Evolutionary conservation across 2,329 filamentous ascomycete species (phyloP).

Genomic region (Lecanicillium sp.): DNA sequence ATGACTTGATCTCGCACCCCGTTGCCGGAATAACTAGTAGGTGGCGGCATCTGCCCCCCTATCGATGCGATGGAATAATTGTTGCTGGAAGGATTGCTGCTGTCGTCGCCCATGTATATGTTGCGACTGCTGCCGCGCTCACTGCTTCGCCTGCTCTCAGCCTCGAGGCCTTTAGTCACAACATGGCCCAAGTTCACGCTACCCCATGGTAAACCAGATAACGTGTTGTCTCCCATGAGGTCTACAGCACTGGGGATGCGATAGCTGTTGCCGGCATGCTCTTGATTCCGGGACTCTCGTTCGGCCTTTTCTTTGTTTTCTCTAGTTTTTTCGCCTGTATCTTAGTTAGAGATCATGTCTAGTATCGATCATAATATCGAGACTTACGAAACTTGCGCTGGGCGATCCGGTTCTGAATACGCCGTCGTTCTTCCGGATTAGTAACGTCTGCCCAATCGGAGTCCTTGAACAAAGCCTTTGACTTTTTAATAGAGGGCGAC

Average conservation of each 20-base stretch:
- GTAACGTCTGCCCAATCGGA: conserved; percentile 66
- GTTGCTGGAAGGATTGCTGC: conserved; percentile 22
- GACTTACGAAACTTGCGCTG: conserved; percentile 68
- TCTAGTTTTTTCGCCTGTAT: conserved; percentile 61
- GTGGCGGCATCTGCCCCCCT: conserved; percentile 23
- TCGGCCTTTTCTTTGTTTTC: conserved; percentile 61
- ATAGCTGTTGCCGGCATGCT: conserved; percentile 60
- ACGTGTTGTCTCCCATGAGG: conserved; percentile 42
- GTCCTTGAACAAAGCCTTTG: conserved; percentile 36
- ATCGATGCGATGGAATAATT: conserved; percentile 14
- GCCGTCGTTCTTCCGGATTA: conserved; percentile 64
- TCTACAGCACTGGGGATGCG: conserved; percentile 53
- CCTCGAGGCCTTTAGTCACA: conserved; percentile 45
- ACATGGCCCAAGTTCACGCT: conserved; percentile 56
- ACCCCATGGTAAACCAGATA: conserved; percentile 68
- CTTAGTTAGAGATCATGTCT: conserved; percentile 11
- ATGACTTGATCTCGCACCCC: conserved; percentile 28
- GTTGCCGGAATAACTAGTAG: conserved; percentile 28
- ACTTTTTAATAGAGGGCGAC: conserved; percentile 31
- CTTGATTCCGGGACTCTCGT: conserved; percentile 56
- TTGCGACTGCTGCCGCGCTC: conserved; percentile 27
- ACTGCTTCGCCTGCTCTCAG: conserved; percentile 38
- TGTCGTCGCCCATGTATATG: conserved; percentile 30
- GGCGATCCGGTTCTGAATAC: conserved; percentile 70
- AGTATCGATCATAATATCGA: neutral